A percentile compares a stretch with the other conserved stretches of the same genome.
These are phyloP conservation scores for Suillus decipiens DNA, from an alignment of 768 basidiomycete genomes.

Conservation along the genomic window DNA sequence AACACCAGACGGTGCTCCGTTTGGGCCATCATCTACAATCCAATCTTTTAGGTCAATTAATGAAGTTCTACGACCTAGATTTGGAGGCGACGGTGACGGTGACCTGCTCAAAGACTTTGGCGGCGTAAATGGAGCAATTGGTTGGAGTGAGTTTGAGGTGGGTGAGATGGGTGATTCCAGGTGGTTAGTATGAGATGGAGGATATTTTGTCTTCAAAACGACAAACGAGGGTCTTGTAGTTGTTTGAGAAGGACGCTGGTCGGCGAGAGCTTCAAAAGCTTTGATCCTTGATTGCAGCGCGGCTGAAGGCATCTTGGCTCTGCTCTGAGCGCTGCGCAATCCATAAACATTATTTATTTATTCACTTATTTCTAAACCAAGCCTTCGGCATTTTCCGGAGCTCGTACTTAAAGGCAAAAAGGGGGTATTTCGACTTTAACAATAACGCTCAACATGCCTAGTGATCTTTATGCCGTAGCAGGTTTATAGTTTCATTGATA, in stretches of 20 bases:
- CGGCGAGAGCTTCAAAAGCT: conserved; percentile 61
- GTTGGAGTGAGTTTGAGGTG: conserved; percentile 41
- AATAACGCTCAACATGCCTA: conserved; percentile 18
- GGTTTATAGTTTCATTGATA: conserved; percentile 39
- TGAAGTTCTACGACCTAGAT: conserved; percentile 50
- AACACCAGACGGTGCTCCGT: conserved; percentile 19
- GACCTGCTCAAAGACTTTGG: conserved; percentile 24
- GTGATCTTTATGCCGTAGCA: conserved; percentile 76
- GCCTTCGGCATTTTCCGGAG: background rate
- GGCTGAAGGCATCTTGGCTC: conserved; percentile 40
- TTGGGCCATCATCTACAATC: conserved; percentile 64
- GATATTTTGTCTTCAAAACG: conserved; percentile 9
- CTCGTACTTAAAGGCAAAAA: background rate
- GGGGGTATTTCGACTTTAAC: background rate
- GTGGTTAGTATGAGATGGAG: conserved; percentile 25
- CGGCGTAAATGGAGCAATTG: conserved; percentile 41
- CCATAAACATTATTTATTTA: conserved; percentile 4
- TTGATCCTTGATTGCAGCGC: conserved; percentile 59
- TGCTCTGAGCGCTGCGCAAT: conserved; percentile 11
- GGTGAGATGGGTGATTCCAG: conserved; percentile 57
- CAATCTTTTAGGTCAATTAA: conserved; percentile 74
- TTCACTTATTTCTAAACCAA: background rate
- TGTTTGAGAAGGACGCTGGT: conserved; percentile 23
- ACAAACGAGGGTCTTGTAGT: conserved; percentile 7
- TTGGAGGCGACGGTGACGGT: conserved; percentile 49